phyloP scores from a whole-genome alignment of 192 early-diverging fungal genomes.

The Coemansia sp. region DNA sequence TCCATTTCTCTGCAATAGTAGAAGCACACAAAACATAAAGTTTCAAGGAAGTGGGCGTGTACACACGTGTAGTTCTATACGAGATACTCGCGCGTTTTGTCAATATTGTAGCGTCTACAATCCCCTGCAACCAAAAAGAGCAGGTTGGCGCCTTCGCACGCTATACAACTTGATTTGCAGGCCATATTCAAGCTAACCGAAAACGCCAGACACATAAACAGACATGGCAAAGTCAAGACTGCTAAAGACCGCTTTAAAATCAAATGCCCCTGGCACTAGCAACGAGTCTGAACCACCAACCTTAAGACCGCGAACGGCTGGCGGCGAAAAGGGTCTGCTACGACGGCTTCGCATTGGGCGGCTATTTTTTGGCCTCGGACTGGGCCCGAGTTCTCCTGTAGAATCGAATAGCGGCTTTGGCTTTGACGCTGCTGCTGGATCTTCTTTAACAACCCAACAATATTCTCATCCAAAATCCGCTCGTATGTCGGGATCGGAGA shows the following conservation, averaged over 20 bases:
- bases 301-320: constrained; percentile 46
- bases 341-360: constrained; percentile 50
- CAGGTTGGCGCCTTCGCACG: not conserved
- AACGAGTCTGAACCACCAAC: constrained; percentile 15
- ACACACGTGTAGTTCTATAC: too few species aligned
- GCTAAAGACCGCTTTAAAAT: constrained; percentile 30
- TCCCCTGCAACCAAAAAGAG: not conserved
- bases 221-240: constrained; percentile 51
- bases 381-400: constrained; percentile 2
- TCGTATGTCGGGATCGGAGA: constrained; percentile 2
- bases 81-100: not conserved
- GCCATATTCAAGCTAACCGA: constrained; percentile 2
- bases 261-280: constrained; percentile 13
- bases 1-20: not conserved
- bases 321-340: constrained; percentile 43
- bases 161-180: not conserved
- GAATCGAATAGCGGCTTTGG: constrained; percentile 6
- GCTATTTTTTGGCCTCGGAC: constrained; percentile 38
- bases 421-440: constrained; percentile 22
- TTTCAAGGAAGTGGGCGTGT: not conserved
- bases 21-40: not conserved
- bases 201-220: not conserved
- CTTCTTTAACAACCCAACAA: not conserved
- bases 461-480: not conserved
- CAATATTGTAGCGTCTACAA: not conserved